Percentiles rank a stretch among this genome's conserved stretches.
Conservation (phyloP, 257 asterid species). For the Solanum tacnaense region DNA sequence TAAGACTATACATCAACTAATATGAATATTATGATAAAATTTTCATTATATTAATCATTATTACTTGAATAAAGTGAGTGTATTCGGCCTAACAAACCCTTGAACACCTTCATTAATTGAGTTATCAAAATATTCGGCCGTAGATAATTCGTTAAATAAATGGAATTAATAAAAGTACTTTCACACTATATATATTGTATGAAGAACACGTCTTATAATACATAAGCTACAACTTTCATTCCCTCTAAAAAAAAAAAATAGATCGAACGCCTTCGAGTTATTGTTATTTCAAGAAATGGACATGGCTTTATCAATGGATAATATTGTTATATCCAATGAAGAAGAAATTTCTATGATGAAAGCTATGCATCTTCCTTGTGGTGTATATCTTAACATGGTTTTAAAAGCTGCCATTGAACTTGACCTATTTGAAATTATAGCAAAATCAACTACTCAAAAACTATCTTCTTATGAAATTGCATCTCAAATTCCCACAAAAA, state of each 20-base stretch:
- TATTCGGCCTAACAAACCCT: not conserved
- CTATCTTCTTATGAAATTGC: not conserved
- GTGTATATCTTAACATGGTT: not conserved
- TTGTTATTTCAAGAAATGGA: not conserved
- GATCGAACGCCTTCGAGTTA: not conserved
- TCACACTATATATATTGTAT: not conserved
- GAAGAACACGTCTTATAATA: not conserved
- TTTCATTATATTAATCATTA: no score
- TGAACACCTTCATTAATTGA: not conserved
- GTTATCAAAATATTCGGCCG: not conserved
- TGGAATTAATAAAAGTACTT: not conserved
- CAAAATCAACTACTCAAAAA: not conserved
- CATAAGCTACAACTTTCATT: not conserved
- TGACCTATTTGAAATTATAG: conserved; percentile 4
- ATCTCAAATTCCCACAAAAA: not conserved
- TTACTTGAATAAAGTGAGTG: not conserved
- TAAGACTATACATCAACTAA: no score
- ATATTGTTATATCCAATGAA: not conserved
- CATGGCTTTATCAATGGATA: not conserved
- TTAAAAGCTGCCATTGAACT: conserved; percentile 9
- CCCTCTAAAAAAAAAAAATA: not conserved
- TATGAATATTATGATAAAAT: no score
- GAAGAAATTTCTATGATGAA: conserved; percentile 1
- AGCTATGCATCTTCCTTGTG: not conserved
- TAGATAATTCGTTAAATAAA: not conserved